Conservation (phyloP, 1,284 basidiomycete genomes). For the Ceratobasidium sp. region DNA sequence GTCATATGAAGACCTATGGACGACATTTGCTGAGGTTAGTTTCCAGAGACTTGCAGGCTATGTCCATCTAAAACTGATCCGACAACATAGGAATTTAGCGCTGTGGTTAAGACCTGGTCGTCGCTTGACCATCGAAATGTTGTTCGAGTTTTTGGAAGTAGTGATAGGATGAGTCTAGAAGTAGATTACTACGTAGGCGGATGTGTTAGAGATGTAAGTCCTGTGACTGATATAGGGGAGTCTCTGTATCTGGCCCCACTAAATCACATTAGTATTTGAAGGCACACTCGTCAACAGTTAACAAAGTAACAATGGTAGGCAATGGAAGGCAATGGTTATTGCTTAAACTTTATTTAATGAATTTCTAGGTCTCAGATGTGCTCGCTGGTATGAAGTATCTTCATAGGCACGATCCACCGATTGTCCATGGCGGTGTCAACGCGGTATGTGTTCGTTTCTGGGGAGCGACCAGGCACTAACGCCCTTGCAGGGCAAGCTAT, state of each 20-base stretch:
- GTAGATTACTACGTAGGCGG: not conserved
- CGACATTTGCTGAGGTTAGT: not conserved
- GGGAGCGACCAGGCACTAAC: not conserved
- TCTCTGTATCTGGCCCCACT: not conserved
- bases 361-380: not conserved
- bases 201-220: slow-evolving; percentile 6
- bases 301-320: not conserved
- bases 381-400: slow-evolving; percentile 13
- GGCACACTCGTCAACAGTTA: not conserved
- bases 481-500: not conserved
- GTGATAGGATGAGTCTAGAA: not conserved
- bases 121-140: not conserved
- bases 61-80: not conserved
- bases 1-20: not conserved
- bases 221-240: not conserved
- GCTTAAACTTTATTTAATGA: not conserved
- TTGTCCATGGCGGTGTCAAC: slow-evolving; percentile 12
- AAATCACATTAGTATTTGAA: not conserved
- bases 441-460: not conserved
- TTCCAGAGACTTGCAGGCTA: not conserved
- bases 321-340: not conserved
- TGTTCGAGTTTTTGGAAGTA: not conserved
- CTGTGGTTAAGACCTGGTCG: not conserved
- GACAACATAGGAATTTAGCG: not conserved
- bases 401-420: slow-evolving; percentile 4